A percentile compares a stretch with the other conserved stretches of the same genome.
Evolutionary conservation across 1,139 yeast species (phyloP).

Genomic region (Pneumocystis carinii): DNA sequence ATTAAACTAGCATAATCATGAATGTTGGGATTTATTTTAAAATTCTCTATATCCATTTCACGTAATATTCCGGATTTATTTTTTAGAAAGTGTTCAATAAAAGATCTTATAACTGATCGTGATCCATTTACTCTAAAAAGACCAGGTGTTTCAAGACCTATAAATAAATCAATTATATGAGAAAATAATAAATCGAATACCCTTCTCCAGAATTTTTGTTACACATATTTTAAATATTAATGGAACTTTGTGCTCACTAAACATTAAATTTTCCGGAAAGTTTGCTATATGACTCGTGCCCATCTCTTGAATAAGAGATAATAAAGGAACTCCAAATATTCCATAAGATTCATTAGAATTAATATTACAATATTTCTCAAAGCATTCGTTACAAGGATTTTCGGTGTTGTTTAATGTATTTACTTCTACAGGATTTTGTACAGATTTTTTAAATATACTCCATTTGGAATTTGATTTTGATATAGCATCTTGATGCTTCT

Average conservation of each 20-base stretch:
- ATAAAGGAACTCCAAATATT: neutral
- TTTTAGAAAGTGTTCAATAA: conserved; percentile 6
- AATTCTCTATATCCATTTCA: conserved; percentile 2
- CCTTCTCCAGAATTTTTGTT: neutral
- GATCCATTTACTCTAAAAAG: conserved; percentile 11
- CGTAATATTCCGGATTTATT: conserved; percentile 1
- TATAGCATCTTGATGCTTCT: neutral
- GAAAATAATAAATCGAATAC: neutral
- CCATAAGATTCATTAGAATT: neutral
- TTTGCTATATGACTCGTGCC: neutral
- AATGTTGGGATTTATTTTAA: conserved; percentile 1
- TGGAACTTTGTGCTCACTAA: neutral
- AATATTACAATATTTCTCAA: neutral
- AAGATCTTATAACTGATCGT: conserved; percentile 2
- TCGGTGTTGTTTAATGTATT: neutral
- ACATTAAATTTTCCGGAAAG: neutral
- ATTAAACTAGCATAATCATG: conserved; percentile 10
- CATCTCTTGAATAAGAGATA: neutral
- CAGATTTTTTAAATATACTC: neutral
- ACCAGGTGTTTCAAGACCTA: conserved; percentile 5
- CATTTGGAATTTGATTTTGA: neutral
- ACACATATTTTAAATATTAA: neutral
- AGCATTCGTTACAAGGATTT: neutral
- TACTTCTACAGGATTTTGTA: neutral
- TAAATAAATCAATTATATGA: neutral